These are phyloP conservation scores for Talaromyces sp. DNA, from an alignment of 2,329 filamentous ascomycete species.

Conservation along the genomic window DNA sequence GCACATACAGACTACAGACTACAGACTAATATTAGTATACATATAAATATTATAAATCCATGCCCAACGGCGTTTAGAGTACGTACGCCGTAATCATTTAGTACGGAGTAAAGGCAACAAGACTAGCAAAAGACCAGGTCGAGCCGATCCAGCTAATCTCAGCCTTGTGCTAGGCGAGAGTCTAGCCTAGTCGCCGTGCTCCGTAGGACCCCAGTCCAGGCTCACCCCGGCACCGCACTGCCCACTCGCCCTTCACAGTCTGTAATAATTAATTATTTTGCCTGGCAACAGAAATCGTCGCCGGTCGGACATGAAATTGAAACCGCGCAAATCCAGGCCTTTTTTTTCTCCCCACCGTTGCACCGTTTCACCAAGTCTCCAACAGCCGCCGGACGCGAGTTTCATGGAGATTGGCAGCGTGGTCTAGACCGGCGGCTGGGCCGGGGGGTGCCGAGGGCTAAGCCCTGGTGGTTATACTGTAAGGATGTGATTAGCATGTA, in stretches of 20 bases:
- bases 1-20: no score
- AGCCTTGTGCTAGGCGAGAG: not conserved
- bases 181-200: not conserved
- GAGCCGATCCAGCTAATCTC: slow-evolving; percentile 1
- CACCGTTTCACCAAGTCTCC: not conserved
- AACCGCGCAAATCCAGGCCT: not conserved
- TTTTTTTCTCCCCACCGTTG: not conserved
- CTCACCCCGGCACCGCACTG: no score
- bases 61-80: not conserved
- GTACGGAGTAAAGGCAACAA: no score
- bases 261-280: no score
- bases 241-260: not conserved
- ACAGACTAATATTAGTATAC: not conserved
- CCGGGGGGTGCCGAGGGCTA: not conserved
- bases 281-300: not conserved
- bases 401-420: not conserved
- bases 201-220: no score
- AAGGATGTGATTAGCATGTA: not conserved
- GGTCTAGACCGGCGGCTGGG: not conserved
- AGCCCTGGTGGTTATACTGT: not conserved
- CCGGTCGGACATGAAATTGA: not conserved
- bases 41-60: not conserved
- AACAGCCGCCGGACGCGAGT: not conserved
- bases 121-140: not conserved
- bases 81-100: no score